Conservation (phyloP, 352 stramenopile genomes). For the Globisporangium sylvaticum region DNA sequence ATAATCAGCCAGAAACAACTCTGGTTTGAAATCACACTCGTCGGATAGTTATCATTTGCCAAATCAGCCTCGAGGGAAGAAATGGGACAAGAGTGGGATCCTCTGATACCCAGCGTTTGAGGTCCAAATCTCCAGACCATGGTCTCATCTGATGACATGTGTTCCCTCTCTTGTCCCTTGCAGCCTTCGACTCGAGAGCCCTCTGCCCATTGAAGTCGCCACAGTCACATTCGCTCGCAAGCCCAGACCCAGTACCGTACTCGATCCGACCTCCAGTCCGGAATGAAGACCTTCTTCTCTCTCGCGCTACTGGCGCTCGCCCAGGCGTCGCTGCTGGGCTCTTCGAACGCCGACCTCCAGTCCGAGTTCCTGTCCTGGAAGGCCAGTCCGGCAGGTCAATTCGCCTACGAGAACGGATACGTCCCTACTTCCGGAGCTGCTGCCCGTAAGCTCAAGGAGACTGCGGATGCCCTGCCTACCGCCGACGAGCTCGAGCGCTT, state of each 20-base stretch:
- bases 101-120: not conserved
- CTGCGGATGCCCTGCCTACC: not conserved
- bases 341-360: not conserved
- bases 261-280: no score
- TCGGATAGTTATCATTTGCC: no score
- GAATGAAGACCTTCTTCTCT: conserved; percentile 3
- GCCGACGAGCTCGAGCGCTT: conserved; percentile 46
- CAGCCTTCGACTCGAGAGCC: no score
- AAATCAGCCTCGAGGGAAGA: not conserved
- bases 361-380: conserved; percentile 20
- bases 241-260: not conserved
- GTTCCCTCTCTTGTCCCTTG: not conserved
- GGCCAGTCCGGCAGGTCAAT: conserved; percentile 13
- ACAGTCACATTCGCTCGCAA: not conserved
- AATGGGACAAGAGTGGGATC: not conserved
- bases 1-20: no score
- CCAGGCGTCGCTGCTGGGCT: not conserved
- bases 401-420: conserved; percentile 14
- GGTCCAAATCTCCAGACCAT: not conserved
- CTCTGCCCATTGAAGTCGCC: not conserved
- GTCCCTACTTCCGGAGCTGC: not conserved
- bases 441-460: not conserved
- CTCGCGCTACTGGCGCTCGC: conserved; percentile 2
- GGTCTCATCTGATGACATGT: not conserved
- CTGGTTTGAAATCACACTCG: no score